phyloP scores from a whole-genome alignment of 495 filamentous ascomycete species.

The Aspergillus cristatus region DNA sequence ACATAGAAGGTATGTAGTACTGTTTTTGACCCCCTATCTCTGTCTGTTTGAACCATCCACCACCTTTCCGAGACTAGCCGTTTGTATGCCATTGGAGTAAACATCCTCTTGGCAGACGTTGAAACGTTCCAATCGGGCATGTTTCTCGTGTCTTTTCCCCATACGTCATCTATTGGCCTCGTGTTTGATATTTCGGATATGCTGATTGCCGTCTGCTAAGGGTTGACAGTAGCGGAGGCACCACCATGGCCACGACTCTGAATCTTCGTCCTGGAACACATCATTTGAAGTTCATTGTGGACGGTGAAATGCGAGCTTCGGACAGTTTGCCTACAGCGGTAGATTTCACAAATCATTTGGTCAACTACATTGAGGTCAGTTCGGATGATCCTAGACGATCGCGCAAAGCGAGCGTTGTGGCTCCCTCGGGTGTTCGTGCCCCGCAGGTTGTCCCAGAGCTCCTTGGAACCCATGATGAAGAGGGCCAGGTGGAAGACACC shows the following conservation, averaged over 20 bases:
- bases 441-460: constrained; percentile 35
- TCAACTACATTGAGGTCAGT: constrained; percentile 94
- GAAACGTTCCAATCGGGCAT: no score
- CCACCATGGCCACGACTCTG: constrained; percentile 62
- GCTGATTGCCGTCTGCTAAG: no score
- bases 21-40: neutral
- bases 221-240: constrained; percentile 23
- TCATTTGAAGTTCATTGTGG: constrained; percentile 92
- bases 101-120: no score
- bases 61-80: no score
- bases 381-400: constrained; percentile 52
- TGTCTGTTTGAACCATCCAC: neutral
- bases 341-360: constrained; percentile 90
- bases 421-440: constrained; percentile 33
- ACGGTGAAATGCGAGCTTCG: constrained; percentile 83
- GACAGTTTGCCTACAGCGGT: constrained; percentile 85
- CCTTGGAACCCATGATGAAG: constrained; percentile 24
- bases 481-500: constrained; percentile 31
- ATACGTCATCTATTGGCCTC: no score
- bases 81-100: no score
- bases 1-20: constrained; percentile 57
- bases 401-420: constrained; percentile 21
- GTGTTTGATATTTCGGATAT: no score
- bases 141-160: no score
- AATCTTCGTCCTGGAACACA: constrained; percentile 87